Percentiles rank a stretch among this genome's conserved stretches.
phyloP scores from a whole-genome alignment of 148 eudicot species.

The Salicornia ramosissima region DNA sequence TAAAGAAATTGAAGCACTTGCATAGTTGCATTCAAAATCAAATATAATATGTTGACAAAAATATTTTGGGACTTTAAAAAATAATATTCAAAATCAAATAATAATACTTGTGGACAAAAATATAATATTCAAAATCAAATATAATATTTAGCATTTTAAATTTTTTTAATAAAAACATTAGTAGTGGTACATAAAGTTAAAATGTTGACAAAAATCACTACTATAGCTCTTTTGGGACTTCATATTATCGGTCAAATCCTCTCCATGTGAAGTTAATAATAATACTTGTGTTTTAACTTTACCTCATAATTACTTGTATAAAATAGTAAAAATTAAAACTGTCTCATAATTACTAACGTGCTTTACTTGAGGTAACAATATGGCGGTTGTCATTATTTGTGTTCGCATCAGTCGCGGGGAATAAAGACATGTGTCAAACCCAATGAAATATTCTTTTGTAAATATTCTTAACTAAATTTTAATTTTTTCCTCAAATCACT shows the following conservation, averaged over 20 bases:
- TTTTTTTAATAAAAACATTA: neutral
- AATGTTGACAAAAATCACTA: neutral
- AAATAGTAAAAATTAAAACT: neutral
- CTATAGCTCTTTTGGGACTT: neutral
- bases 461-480: no score
- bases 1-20: no score
- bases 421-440: neutral
- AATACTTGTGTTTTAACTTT: constrained; percentile 5
- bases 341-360: constrained; percentile 13
- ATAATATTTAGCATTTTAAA: no score
- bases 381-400: constrained; percentile 13
- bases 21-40: no score
- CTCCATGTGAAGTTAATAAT: constrained; percentile 13
- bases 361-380: constrained; percentile 11
- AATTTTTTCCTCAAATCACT: no score
- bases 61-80: no score
- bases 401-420: constrained; percentile 11
- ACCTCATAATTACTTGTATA: constrained; percentile 7
- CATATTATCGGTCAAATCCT: neutral
- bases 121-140: no score
- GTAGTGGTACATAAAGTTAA: neutral
- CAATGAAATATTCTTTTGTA: neutral
- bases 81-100: neutral
- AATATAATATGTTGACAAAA: no score
- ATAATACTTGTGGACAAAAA: no score